These are phyloP conservation scores for Trichocladium uniseriatum DNA, from an alignment of 495 filamentous ascomycete genomes.

Conservation along the genomic window DNA sequence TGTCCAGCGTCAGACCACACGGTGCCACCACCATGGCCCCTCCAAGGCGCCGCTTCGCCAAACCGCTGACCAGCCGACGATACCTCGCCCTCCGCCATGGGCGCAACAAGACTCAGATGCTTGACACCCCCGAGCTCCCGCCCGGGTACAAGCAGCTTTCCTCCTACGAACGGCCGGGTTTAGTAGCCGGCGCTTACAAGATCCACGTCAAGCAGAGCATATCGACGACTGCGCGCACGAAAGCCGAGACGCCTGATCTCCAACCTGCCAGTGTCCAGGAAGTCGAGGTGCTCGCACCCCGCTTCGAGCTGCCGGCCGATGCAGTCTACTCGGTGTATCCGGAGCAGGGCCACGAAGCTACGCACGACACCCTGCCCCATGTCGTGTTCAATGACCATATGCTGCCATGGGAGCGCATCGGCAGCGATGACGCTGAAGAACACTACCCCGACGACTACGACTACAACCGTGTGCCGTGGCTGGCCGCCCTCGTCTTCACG, in stretches of 20 bases:
- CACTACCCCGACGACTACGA: constrained; percentile 6
- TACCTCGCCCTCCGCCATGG: no score
- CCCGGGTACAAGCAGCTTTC: not conserved
- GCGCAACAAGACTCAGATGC: no score
- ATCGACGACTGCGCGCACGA: no score
- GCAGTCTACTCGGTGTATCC: constrained; percentile 37
- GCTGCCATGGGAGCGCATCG: constrained; percentile 39
- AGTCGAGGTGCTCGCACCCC: constrained; percentile 28
- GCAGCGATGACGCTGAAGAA: constrained; percentile 1
- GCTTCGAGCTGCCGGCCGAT: constrained; percentile 21
- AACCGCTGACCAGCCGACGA: no score
- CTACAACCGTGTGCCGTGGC: constrained; percentile 25
- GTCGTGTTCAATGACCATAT: constrained; percentile 41
- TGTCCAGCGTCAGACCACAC: no score
- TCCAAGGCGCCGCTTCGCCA: no score
- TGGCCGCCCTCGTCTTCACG: constrained; percentile 32
- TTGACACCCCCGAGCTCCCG: no score
- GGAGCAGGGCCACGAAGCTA: constrained; percentile 30
- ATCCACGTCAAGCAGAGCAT: not conserved
- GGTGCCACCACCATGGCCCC: no score
- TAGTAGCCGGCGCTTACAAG: not conserved
- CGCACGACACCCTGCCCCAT: constrained; percentile 34
- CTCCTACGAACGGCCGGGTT: not conserved
- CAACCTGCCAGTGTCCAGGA: not conserved
- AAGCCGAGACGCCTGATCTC: not conserved